Percentiles rank a stretch among this genome's conserved stretches.
These are phyloP conservation scores for Rhodotorula sp. DNA, from an alignment of 1,284 basidiomycete species.

Conservation along the genomic window DNA sequence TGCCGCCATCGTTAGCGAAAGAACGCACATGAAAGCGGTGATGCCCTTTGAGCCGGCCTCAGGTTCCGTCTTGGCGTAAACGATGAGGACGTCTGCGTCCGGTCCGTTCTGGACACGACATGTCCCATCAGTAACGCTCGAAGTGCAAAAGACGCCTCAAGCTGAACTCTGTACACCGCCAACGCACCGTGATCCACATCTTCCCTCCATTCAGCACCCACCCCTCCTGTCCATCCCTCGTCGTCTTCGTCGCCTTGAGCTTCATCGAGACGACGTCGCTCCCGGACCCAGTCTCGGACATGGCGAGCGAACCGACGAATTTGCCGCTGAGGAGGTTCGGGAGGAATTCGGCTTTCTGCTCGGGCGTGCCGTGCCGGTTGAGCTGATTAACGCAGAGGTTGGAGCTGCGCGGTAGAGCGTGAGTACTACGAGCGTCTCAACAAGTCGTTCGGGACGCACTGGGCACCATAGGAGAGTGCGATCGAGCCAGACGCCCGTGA, in stretches of 20 bases:
- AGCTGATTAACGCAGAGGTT: conserved; percentile 74
- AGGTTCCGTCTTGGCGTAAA: conserved; percentile 86
- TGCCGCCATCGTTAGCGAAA: background rate
- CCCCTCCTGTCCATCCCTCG: conserved; percentile 55
- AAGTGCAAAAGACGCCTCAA: no score
- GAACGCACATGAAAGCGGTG: conserved; percentile 70
- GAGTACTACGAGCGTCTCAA: background rate
- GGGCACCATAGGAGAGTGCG: conserved; percentile 88
- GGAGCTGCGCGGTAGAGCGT: conserved; percentile 51
- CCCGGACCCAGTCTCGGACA: conserved; percentile 75
- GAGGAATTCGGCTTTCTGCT: conserved; percentile 83
- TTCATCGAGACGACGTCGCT: conserved; percentile 86
- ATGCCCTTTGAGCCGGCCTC: conserved; percentile 76
- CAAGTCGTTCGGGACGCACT: conserved; percentile 49
- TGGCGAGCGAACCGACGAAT: conserved; percentile 85
- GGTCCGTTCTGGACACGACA: conserved; percentile 64
- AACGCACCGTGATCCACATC: conserved; percentile 65
- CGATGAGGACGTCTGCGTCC: conserved; percentile 79
- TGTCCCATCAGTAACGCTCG: no score
- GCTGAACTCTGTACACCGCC: no score
- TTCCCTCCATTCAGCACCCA: conserved; percentile 63
- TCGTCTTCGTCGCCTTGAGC: conserved; percentile 69
- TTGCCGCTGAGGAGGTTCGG: conserved; percentile 75
- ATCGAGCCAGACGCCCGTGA: conserved; percentile 85
- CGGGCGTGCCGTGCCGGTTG: conserved; percentile 77